Conservation (phyloP, 148 eudicot genomes). For the Rhododendron mucronatum region DNA sequence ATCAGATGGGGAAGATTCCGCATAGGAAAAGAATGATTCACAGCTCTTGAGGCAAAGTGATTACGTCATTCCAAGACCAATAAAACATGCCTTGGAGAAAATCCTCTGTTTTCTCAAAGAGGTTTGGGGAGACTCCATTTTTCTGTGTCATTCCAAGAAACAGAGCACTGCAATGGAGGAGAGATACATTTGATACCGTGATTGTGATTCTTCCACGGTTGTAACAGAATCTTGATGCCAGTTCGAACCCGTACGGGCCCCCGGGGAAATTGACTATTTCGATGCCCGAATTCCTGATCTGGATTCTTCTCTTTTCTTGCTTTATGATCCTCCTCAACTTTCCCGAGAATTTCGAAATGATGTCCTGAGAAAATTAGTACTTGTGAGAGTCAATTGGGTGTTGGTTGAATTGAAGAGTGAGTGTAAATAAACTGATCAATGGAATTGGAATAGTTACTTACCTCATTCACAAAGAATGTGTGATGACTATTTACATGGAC, state of each 20-base stretch:
- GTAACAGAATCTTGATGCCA: slow-evolving; percentile 64
- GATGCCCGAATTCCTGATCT: slow-evolving; percentile 23
- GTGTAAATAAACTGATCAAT: neutral
- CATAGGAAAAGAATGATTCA: slow-evolving; percentile 34
- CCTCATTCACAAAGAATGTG: slow-evolving; percentile 6
- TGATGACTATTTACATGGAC: slow-evolving; percentile 5
- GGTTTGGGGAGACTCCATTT: slow-evolving; percentile 17
- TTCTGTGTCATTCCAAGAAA: slow-evolving; percentile 39
- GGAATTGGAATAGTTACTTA: neutral
- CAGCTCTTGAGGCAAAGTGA: slow-evolving; percentile 41
- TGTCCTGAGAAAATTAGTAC: slow-evolving; percentile 33
- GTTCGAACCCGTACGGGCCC: slow-evolving; percentile 63
- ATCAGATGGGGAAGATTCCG: slow-evolving; percentile 39
- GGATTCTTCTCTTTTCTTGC: slow-evolving; percentile 39
- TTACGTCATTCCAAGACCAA: slow-evolving; percentile 62
- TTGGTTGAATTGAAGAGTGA: neutral
- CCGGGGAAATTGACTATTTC: slow-evolving; percentile 57
- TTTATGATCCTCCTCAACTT: slow-evolving; percentile 51
- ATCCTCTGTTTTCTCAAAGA: slow-evolving; percentile 41
- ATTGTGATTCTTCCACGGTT: slow-evolving; percentile 41
- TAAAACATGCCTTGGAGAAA: slow-evolving; percentile 56
- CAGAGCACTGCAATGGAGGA: slow-evolving; percentile 57
- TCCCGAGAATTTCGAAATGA: slow-evolving; percentile 44
- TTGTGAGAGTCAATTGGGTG: neutral
- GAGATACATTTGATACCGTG: slow-evolving; percentile 39